Evolutionary conservation across 495 filamentous ascomycete species (phyloP).

Genomic region (Aspergillus sparsus): DNA sequence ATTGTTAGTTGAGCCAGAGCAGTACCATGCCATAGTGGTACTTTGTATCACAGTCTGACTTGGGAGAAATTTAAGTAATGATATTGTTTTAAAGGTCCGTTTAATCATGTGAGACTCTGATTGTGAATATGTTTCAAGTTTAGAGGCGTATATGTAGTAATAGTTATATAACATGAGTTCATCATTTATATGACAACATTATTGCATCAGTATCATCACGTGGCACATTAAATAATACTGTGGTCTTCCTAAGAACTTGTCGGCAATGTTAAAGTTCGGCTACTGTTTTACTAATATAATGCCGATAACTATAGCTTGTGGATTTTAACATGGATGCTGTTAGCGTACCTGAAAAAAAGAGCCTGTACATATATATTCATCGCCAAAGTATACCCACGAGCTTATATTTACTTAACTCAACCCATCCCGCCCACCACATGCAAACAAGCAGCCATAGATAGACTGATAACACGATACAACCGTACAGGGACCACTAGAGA

Average conservation of each 20-base stretch:
- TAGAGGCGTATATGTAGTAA: not conserved
- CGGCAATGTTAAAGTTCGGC: too few species aligned
- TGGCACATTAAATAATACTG: not conserved
- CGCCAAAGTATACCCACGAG: not conserved
- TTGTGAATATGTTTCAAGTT: not conserved
- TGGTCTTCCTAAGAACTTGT: not conserved
- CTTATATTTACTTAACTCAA: not conserved
- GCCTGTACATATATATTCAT: too few species aligned
- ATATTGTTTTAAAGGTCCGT: not conserved
- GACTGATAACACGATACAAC: not conserved
- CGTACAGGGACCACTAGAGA: not conserved
- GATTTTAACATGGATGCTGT: too few species aligned
- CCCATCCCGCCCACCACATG: too few species aligned
- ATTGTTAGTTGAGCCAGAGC: constrained; percentile 73
- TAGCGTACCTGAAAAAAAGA: too few species aligned
- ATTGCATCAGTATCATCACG: constrained; percentile 2
- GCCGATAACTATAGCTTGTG: too few species aligned
- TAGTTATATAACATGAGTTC: too few species aligned
- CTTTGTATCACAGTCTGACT: constrained; percentile 23
- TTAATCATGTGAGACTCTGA: not conserved
- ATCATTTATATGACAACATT: constrained; percentile 3
- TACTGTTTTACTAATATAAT: too few species aligned
- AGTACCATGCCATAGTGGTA: constrained; percentile 85
- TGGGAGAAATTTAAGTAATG: not conserved
- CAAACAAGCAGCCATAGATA: not conserved